These are phyloP conservation scores for Aureobasidium sp. DNA, from an alignment of 2,329 filamentous ascomycete species.

Conservation along the genomic window DNA sequence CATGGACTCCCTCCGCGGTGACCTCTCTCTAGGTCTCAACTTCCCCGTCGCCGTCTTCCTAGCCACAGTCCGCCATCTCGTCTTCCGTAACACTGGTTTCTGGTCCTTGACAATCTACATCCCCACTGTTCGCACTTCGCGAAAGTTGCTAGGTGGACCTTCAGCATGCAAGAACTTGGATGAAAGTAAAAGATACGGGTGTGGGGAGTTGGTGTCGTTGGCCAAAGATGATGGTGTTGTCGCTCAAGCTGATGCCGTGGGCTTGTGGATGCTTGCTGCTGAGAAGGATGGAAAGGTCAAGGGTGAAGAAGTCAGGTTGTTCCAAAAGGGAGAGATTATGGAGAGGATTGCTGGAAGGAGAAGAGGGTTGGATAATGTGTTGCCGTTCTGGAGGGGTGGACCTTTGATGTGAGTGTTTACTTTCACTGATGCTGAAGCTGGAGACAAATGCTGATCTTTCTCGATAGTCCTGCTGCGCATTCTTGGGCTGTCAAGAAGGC, in stretches of 20 bases:
- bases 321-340: slow-evolving; percentile 24
- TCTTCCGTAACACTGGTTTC: slow-evolving; percentile 24
- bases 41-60: slow-evolving; percentile 27
- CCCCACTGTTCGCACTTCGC: slow-evolving; percentile 21
- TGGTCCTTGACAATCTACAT: slow-evolving; percentile 27
- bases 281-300: slow-evolving; percentile 23
- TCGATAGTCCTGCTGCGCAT: slow-evolving; percentile 21
- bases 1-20: slow-evolving; percentile 26
- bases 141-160: slow-evolving; percentile 22
- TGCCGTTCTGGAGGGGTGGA: slow-evolving; percentile 28
- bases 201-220: slow-evolving; percentile 20
- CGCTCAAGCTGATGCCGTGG: slow-evolving; percentile 22
- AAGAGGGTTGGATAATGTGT: slow-evolving; percentile 23
- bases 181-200: slow-evolving; percentile 22
- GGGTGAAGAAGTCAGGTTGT: slow-evolving; percentile 24
- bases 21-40: slow-evolving; percentile 28
- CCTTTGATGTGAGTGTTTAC: slow-evolving; percentile 20
- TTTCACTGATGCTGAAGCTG: neutral
- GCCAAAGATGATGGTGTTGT: slow-evolving; percentile 15
- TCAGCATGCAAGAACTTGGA: slow-evolving; percentile 19
- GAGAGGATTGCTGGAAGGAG: slow-evolving; percentile 21
- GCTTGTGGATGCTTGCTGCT: slow-evolving; percentile 25
- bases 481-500: slow-evolving; percentile 25
- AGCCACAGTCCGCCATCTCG: slow-evolving; percentile 25
- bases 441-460: neutral